Base-by-base conservation (phyloP, 371 early-diverging fungal genomes). In the Neoconidiobolus thromboides region DNA sequence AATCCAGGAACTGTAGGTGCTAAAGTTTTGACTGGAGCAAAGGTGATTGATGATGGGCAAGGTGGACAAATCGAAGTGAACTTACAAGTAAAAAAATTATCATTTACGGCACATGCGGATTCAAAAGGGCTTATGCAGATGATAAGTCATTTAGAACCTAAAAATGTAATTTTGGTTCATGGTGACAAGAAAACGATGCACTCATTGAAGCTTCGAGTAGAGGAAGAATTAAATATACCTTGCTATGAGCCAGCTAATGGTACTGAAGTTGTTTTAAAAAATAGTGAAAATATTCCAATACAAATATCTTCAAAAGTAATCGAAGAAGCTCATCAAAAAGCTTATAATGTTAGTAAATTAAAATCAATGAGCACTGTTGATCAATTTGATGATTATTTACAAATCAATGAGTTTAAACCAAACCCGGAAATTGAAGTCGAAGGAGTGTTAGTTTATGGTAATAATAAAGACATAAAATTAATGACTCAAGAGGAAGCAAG, bases 71-170 rank as follows among this genome's bases (percentile, higher is more conserved):
- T 93, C 40, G 70, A 85, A 37, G 93, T 97, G 59, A 94, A 94
- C 47, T 68, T 97, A 9, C 80, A 89, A 67, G 95, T 99, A 48
- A 79, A 87, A 62, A 94, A 96, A 67, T 69, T 99, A 14, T 93
- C 94, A 1, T 99, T 99, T 69, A 92, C 93, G 65, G 99, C 98
- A 0, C 99, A 99, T 58, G 98, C 99, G 0, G 99, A 99, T 69
- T 89, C 93, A 2, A 91, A 92, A 69, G 99, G 99, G 5, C 98
- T 99, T 60, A 77, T 98, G 83, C 89, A 93, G 70, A 73, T 99
- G 41, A 89, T 99, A 56, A 79, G 85, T 0, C 91, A 92, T 71
- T 91, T 91, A 43, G 80, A 82, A 48, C 95, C 99, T 5, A 76
- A 81, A 38, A 89, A 97, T 72, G 96, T 99, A 0, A 87, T 99